Evolutionary conservation across 164 flowering plant species (phyloP).

Genomic region (Liquidambar formosana): DNA sequence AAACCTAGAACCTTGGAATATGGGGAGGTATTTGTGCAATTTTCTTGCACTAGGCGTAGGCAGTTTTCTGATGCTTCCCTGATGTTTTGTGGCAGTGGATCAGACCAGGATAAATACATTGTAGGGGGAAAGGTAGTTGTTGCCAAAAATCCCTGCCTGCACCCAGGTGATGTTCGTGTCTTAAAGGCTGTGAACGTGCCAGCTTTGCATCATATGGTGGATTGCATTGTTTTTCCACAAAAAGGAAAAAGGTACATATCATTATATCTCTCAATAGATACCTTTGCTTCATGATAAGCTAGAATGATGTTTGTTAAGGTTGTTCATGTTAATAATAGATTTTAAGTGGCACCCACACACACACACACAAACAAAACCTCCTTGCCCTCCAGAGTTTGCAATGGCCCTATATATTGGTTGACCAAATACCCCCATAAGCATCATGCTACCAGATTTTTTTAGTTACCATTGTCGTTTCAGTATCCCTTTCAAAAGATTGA

Average conservation of each 20-base stretch:
- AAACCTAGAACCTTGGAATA: constrained; percentile 76
- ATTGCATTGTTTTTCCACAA: constrained; percentile 94
- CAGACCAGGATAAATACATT: constrained; percentile 15
- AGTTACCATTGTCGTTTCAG: no score
- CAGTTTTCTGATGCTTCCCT: constrained; percentile 16
- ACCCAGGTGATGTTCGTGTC: constrained; percentile 94
- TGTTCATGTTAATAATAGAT: background rate
- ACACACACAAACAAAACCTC: no score
- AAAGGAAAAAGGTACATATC: constrained; percentile 64
- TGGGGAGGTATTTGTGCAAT: constrained; percentile 85
- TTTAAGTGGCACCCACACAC: no score
- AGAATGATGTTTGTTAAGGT: background rate
- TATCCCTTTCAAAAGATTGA: no score
- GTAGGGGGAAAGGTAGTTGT: constrained; percentile 64
- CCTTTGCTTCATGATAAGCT: background rate
- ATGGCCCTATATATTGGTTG: no score
- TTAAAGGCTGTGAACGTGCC: constrained; percentile 72
- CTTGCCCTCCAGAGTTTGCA: no score
- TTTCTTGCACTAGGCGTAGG: constrained; percentile 35
- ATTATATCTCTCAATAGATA: background rate
- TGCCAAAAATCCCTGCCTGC: constrained; percentile 94
- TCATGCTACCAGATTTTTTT: no score
- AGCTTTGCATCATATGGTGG: constrained; percentile 78
- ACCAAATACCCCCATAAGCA: no score
- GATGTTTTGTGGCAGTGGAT: background rate